Evolutionary conservation across 129 eudicot species (phyloP), one percentile per base, ranked within the genome.

Genomic region (Centaurea solstitialis): DNA sequence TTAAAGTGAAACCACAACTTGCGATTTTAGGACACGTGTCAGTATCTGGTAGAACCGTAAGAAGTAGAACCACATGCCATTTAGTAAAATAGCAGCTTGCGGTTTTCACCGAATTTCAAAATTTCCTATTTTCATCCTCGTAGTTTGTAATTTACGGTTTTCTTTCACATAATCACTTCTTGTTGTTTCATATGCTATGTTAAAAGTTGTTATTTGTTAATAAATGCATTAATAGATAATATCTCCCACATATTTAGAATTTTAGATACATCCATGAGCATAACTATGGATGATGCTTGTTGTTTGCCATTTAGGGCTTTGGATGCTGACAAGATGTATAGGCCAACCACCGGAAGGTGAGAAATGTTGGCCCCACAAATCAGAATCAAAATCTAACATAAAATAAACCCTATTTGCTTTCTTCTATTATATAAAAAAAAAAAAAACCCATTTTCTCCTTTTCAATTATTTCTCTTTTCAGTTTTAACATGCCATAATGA

Each of bases 301-400:
- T 64, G 28, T 64, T 20, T 22, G 65, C 65, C 65, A 57, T 57
- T 57, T 13, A n/a, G 22, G 23, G 86, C 85, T 80, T 85, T 64
- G 82, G 81, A 79, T 80, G 85, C 80, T 62, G 86, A 69, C 67
- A 43, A 38, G 81, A 73, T 73, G 62, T 37, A 69, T 67, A 50
- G 77, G 79, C 83, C 87, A 86, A 82, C 88, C 78, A 90, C 90
- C 86, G 71, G 82, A 85, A 81, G 85, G 88, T 81, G 47, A 74
- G 76, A 73, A 71, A 61, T 81, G 72, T 89, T 74, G 88, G 89
- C 72, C 88, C 96, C 93, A 87, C 96, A 72, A 88, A 91, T 91
- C 96, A 80, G 81, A 88, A 85, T 82, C 83, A 83, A 87, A 84
- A 91, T 91, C 92, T 80, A 66, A 75, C 75, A 71, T 28, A 67